These are phyloP conservation scores for Oxyria digyna DNA, from an alignment of 148 eudicot genomes.

Conservation along the genomic window DNA sequence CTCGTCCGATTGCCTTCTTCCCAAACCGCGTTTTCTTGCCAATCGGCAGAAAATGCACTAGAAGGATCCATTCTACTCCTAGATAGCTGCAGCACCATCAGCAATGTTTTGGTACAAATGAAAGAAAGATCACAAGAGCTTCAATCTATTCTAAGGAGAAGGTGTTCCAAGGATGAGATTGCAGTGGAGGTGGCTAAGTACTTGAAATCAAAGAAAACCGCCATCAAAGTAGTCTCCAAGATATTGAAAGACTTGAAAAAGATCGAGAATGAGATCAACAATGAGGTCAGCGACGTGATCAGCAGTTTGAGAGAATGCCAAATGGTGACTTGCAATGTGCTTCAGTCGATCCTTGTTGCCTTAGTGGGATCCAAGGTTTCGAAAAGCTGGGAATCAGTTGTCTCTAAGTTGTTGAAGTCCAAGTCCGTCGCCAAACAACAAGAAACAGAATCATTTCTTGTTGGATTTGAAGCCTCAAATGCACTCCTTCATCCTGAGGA, in stretches of 20 bases:
- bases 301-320: neutral
- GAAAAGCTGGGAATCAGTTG: neutral
- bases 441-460: neutral
- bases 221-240: conserved; percentile 15
- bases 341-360: neutral
- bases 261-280: neutral
- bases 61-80: conserved; percentile 20
- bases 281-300: neutral
- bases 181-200: conserved; percentile 15
- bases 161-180: conserved; percentile 4
- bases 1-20: conserved; percentile 18
- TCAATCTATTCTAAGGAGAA: conserved; percentile 4
- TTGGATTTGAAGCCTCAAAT: neutral
- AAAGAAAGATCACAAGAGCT: conserved; percentile 14
- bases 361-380: neutral
- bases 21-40: conserved; percentile 14
- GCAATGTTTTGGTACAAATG: conserved; percentile 13
- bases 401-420: conserved; percentile 1
- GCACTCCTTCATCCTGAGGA: conserved; percentile 2
- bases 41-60: conserved; percentile 15
- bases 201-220: conserved; percentile 12
- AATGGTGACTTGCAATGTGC: neutral
- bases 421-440: neutral
- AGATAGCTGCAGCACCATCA: conserved; percentile 13
- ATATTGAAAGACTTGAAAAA: conserved; percentile 11